phyloP scores from a whole-genome alignment of 2,329 filamentous ascomycete species.

The Microdochium trichocladiopsis region DNA sequence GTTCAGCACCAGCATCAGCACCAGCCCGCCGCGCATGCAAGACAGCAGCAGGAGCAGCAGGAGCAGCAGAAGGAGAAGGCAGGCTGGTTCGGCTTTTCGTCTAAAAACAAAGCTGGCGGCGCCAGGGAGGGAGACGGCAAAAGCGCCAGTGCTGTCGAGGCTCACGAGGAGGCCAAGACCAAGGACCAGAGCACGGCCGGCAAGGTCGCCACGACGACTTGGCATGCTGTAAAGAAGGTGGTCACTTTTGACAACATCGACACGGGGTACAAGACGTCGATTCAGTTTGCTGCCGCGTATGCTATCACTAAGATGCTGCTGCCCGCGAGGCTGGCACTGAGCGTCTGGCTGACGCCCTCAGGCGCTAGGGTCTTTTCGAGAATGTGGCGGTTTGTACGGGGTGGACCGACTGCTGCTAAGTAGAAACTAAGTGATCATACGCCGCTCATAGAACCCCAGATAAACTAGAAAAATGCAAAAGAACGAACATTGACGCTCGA shows the following conservation, averaged over 20 bases:
- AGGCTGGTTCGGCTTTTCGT: background rate
- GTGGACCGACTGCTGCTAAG: constrained; percentile 5
- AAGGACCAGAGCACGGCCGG: constrained; percentile 5
- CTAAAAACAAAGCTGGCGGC: constrained; percentile 21
- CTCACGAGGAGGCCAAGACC: constrained; percentile 2
- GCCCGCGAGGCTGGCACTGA: constrained; percentile 67
- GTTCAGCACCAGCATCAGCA: constrained; percentile 13
- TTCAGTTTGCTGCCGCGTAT: constrained; percentile 80
- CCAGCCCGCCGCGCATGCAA: constrained; percentile 24
- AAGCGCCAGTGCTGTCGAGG: constrained; percentile 2
- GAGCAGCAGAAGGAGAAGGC: constrained; percentile 4
- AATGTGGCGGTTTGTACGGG: constrained; percentile 17
- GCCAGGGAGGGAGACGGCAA: constrained; percentile 33
- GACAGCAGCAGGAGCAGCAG: constrained; percentile 19
- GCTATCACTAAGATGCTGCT: constrained; percentile 82
- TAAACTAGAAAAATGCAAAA: no score
- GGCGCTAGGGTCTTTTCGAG: constrained; percentile 65
- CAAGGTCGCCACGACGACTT: constrained; percentile 5
- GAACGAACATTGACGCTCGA: no score
- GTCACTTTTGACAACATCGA: constrained; percentile 19
- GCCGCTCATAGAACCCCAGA: no score
- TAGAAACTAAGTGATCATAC: background rate
- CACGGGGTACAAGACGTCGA: constrained; percentile 42
- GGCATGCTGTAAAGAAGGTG: constrained; percentile 13
- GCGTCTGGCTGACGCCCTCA: constrained; percentile 88